These are phyloP conservation scores for Cornus florida DNA, from an alignment of 148 eudicot genomes.

Conservation along the genomic window DNA sequence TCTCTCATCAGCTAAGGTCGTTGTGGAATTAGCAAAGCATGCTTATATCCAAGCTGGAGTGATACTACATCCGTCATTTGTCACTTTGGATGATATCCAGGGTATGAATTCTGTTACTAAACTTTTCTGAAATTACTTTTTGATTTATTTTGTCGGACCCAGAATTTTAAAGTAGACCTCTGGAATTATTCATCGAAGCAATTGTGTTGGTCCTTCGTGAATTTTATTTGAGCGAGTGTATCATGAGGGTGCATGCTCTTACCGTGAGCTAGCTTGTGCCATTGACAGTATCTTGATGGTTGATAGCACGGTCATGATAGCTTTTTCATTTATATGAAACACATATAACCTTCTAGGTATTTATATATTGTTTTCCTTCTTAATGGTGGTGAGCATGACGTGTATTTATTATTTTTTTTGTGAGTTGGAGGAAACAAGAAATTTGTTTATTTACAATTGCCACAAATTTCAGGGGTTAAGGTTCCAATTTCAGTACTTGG, in stretches of 20 bases:
- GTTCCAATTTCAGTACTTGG: constrained; percentile 66
- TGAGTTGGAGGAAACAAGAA: neutral
- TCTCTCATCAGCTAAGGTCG: too few relatives aligned
- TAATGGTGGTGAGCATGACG: neutral
- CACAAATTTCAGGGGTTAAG: constrained; percentile 48
- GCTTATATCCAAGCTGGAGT: constrained; percentile 56
- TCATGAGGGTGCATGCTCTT: too few relatives aligned
- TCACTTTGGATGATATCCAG: constrained; percentile 56
- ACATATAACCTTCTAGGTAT: neutral
- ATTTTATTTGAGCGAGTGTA: too few relatives aligned
- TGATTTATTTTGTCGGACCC: neutral
- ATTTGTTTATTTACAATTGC: neutral
- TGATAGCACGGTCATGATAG: too few relatives aligned
- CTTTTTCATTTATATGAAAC: too few relatives aligned
- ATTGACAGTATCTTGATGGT: too few relatives aligned
- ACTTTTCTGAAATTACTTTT: neutral
- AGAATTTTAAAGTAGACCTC: neutral
- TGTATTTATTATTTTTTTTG: neutral
- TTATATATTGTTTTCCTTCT: neutral
- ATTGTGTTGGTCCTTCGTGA: neutral
- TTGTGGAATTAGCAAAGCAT: constrained; percentile 46
- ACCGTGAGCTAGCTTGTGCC: too few relatives aligned
- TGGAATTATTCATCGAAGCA: neutral
- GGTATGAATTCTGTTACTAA: constrained; percentile 26
- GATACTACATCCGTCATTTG: constrained; percentile 63